Percentiles rank a stretch among this genome's conserved stretches.
These are phyloP conservation scores for Fraxinus americana DNA, from an alignment of 257 asterid species.

Conservation along the genomic window DNA sequence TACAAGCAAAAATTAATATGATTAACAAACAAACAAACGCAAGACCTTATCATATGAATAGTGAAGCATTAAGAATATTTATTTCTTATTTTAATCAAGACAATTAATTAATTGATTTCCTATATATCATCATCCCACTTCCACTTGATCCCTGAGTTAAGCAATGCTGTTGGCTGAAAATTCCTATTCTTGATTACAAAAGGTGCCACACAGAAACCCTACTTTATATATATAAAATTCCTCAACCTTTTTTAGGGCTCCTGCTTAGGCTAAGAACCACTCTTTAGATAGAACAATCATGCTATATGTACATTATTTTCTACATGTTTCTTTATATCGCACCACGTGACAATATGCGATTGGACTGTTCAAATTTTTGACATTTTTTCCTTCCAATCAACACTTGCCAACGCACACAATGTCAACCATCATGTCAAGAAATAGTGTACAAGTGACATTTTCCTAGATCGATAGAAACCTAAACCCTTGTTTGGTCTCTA, in stretches of 20 bases:
- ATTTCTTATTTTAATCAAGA: neutral
- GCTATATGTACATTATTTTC: no score
- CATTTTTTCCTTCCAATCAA: no score
- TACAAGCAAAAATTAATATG: neutral
- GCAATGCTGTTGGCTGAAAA: constrained; percentile 26
- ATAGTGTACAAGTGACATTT: no score
- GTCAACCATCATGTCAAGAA: no score
- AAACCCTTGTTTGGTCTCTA: no score
- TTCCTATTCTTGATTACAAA: constrained; percentile 7
- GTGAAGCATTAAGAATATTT: neutral
- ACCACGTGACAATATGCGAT: no score
- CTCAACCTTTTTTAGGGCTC: neutral
- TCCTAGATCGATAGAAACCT: no score
- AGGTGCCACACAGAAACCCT: constrained; percentile 18
- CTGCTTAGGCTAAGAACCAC: neutral
- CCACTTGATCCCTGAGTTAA: constrained; percentile 28
- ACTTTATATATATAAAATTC: neutral
- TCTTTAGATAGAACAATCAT: neutral
- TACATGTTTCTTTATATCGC: no score
- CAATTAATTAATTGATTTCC: neutral
- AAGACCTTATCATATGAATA: neutral
- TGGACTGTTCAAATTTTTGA: no score
- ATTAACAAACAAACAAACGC: neutral
- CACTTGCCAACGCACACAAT: no score
- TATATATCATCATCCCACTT: constrained; percentile 3